These are phyloP conservation scores for Tothia fuscella DNA, from an alignment of 2,329 filamentous ascomycete species.

Conservation along the genomic window DNA sequence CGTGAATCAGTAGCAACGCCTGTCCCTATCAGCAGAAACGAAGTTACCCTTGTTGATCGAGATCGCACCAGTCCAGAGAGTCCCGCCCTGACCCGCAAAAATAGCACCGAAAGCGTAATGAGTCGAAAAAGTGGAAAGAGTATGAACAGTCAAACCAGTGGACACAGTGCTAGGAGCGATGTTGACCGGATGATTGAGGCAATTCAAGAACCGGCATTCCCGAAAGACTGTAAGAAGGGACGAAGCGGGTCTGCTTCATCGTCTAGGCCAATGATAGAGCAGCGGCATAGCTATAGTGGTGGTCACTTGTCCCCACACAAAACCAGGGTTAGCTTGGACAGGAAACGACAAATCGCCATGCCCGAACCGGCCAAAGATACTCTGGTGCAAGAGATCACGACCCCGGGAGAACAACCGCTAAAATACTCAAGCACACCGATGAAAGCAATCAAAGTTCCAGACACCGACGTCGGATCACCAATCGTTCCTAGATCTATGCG, in stretches of 20 bases:
- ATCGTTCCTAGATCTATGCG: not conserved
- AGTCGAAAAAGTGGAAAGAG: slow-evolving; percentile 23
- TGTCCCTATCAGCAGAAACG: slow-evolving; percentile 27
- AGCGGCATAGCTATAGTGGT: slow-evolving; percentile 13
- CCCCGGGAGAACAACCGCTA: not conserved
- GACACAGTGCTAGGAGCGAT: slow-evolving; percentile 42
- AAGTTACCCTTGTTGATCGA: slow-evolving; percentile 51
- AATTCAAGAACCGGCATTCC: slow-evolving; percentile 46
- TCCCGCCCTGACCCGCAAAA: slow-evolving; percentile 18
- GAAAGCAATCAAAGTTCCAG: slow-evolving; percentile 1
- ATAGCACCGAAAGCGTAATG: slow-evolving; percentile 16
- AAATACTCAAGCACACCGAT: not conserved
- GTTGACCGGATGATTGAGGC: slow-evolving; percentile 62
- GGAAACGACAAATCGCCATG: not conserved
- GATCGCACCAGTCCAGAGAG: slow-evolving; percentile 14
- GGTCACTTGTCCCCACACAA: not conserved
- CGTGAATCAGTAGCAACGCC: slow-evolving; percentile 8
- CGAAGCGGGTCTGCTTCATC: not conserved
- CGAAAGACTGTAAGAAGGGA: not conserved
- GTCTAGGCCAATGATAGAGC: slow-evolving; percentile 12
- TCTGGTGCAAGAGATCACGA: slow-evolving; percentile 32
- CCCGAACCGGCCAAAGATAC: slow-evolving; percentile 19
- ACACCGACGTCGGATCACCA: slow-evolving; percentile 1
- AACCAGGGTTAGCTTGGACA: not conserved
- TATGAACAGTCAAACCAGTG: slow-evolving; percentile 26